Evolutionary conservation across 202 grass and related monocot genomes (phyloP).

Genomic region (Panicum hallii): DNA sequence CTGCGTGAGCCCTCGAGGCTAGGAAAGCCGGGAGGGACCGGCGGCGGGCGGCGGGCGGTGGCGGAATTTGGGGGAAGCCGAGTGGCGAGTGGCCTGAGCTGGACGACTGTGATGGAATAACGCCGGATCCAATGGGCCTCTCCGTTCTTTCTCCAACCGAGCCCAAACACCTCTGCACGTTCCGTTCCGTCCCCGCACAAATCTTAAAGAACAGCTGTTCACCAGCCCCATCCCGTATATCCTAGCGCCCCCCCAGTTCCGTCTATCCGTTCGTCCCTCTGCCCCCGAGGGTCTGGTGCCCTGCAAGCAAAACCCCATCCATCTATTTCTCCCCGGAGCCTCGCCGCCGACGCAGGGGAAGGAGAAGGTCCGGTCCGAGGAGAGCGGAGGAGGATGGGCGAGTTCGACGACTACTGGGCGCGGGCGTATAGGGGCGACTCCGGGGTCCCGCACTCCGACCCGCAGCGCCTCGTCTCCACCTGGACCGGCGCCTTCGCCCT

Average conservation of each 20-base stretch:
- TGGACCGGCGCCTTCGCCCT: slow-evolving; percentile 75
- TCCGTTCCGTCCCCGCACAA: too few species aligned
- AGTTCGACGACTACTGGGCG: slow-evolving; percentile 78
- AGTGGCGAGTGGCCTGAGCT: too few species aligned
- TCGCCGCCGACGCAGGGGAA: background rate
- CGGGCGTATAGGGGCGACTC: slow-evolving; percentile 77
- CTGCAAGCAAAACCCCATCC: background rate
- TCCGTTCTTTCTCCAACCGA: too few species aligned
- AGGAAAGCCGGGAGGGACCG: too few species aligned
- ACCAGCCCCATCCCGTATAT: background rate
- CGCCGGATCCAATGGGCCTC: too few species aligned
- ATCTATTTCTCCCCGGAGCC: background rate
- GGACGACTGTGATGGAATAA: too few species aligned
- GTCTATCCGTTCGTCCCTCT: background rate
- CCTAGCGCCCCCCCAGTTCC: background rate
- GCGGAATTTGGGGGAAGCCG: too few species aligned
- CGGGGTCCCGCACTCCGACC: slow-evolving; percentile 81
- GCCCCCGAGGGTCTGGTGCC: too few species aligned
- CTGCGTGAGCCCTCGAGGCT: too few species aligned
- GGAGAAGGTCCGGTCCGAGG: background rate
- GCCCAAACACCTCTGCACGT: too few species aligned
- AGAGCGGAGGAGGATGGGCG: slow-evolving; percentile 40
- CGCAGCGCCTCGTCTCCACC: slow-evolving; percentile 55
- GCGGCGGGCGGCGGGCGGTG: too few species aligned
- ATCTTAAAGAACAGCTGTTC: too few species aligned